Percentiles rank a stretch among this genome's conserved stretches.
Evolutionary conservation across 2,329 filamentous ascomycete genomes (phyloP).

Genomic region (Leptographium radiaticola): DNA sequence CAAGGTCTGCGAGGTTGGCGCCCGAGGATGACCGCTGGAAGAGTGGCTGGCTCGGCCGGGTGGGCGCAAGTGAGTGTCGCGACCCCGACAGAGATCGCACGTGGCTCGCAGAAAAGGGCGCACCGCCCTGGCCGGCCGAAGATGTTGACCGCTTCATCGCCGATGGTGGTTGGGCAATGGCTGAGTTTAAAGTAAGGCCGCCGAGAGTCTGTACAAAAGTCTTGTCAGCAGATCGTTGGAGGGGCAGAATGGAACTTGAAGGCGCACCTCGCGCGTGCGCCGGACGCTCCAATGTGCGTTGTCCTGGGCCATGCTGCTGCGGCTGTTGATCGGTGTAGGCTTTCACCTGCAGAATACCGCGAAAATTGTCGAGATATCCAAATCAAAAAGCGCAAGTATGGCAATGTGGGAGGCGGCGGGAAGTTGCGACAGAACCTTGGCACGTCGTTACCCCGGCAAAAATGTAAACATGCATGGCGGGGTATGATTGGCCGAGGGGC

Average conservation of each 20-base stretch:
- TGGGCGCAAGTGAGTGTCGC: conserved; percentile 73
- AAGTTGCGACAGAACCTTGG: background rate
- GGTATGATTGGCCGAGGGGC: conserved; percentile 10
- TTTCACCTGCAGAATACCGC: too few relatives aligned
- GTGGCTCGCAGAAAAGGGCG: conserved; percentile 54
- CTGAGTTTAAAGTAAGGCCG: conserved; percentile 67
- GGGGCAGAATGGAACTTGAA: background rate
- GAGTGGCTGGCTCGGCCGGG: conserved; percentile 71
- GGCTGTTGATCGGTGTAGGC: background rate
- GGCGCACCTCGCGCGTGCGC: conserved; percentile 70
- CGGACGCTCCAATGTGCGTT: conserved; percentile 82
- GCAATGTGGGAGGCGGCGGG: too few relatives aligned
- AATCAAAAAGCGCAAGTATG: too few relatives aligned
- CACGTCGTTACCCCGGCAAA: background rate
- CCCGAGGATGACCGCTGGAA: conserved; percentile 80
- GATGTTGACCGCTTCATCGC: conserved; percentile 89
- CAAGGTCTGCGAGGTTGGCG: conserved; percentile 55
- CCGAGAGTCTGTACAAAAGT: conserved; percentile 57
- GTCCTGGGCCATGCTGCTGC: conserved; percentile 65
- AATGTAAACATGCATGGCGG: conserved; percentile 13
- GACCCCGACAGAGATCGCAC: conserved; percentile 71
- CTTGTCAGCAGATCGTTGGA: conserved; percentile 2
- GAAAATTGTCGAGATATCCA: too few relatives aligned
- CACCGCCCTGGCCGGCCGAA: conserved; percentile 50
- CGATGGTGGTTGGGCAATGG: conserved; percentile 81